phyloP scores from a whole-genome alignment of 1,284 basidiomycete species.

The Pseudozyma sp. region DNA sequence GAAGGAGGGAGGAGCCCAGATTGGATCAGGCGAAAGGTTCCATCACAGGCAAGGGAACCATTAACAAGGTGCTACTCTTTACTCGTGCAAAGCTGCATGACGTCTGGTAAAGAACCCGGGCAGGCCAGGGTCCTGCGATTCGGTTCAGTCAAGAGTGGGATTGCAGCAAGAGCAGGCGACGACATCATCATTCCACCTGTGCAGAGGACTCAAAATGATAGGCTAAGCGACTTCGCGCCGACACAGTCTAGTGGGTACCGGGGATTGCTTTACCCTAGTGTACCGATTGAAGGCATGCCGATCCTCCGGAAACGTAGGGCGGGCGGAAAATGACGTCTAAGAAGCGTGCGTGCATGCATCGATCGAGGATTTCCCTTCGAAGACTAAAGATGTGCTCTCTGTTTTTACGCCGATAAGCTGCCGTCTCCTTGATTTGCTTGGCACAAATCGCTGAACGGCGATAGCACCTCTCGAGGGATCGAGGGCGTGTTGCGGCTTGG shows the following conservation, averaged over 20 bases:
- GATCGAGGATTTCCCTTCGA: constrained; percentile 4
- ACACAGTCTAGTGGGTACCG: too few species aligned
- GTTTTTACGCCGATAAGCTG: too few species aligned
- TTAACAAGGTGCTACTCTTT: too few species aligned
- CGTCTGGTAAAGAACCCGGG: background rate
- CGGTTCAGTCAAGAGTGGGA: background rate
- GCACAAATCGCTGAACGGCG: background rate
- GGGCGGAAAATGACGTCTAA: constrained; percentile 26
- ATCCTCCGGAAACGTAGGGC: background rate
- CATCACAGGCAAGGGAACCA: too few species aligned
- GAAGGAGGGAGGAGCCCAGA: background rate
- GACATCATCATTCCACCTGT: background rate
- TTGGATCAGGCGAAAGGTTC: too few species aligned
- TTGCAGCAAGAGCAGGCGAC: background rate
- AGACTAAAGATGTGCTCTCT: too few species aligned
- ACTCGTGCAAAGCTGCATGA: background rate
- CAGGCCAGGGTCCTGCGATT: background rate
- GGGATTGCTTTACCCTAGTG: too few species aligned
- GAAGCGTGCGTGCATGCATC: constrained; percentile 19
- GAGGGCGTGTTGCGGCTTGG: background rate
- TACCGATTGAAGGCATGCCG: too few species aligned
- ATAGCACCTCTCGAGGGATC: too few species aligned
- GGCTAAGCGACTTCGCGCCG: too few species aligned
- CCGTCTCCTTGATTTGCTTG: background rate
- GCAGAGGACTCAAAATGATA: too few species aligned